phyloP scores from a whole-genome alignment of 108 stramenopile species.

The Hondaea fermentalgiana region DNA sequence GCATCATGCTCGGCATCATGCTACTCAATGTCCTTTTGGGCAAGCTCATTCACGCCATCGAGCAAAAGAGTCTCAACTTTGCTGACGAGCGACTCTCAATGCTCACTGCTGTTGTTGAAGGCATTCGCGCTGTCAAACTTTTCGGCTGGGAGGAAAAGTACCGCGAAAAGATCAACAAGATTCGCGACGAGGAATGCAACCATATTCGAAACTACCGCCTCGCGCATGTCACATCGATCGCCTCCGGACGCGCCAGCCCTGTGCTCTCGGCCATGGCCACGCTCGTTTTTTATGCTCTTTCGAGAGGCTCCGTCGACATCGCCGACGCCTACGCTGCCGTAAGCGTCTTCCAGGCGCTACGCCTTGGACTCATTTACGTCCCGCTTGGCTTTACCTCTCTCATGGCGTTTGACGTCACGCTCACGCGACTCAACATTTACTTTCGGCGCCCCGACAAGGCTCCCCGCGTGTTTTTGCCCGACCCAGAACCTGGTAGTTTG shows the following conservation, averaged over 20 bases:
- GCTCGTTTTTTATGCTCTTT: neutral
- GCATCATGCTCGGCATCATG: neutral
- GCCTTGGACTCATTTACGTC: neutral
- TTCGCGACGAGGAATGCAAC: conserved; percentile 6
- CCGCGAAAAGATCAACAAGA: neutral
- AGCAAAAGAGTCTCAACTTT: neutral
- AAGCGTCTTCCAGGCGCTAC: neutral
- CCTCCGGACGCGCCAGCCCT: neutral
- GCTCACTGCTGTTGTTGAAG: neutral
- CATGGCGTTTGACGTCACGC: neutral
- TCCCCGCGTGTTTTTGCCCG: neutral
- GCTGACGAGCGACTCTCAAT: neutral
- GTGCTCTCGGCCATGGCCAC: neutral
- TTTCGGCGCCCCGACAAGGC: neutral
- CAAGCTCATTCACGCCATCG: neutral
- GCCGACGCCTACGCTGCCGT: neutral
- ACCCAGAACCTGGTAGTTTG: neutral
- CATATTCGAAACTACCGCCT: neutral
- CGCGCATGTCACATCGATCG: neutral
- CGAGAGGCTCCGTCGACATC: neutral
- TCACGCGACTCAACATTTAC: neutral
- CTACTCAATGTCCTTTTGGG: neutral
- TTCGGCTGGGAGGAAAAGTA: conserved; percentile 10
- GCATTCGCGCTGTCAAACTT: conserved; percentile 18
- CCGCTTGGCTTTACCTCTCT: neutral